Conservation (phyloP, 306 rosid genomes). For the Prosopis cineraria region DNA sequence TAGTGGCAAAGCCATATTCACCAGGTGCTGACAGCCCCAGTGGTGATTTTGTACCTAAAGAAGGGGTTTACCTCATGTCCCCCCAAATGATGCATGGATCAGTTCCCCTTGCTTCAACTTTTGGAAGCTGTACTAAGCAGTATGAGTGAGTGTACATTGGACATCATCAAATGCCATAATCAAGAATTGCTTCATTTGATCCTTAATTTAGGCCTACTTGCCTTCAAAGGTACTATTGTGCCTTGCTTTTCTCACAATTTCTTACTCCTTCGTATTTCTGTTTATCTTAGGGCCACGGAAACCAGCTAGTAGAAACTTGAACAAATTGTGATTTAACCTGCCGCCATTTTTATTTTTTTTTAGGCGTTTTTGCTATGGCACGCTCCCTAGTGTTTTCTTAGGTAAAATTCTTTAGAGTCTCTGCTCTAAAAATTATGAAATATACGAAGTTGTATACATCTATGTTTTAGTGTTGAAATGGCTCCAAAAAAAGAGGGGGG, state of each 20-base stretch:
- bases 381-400: not conserved
- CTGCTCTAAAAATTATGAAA: not conserved
- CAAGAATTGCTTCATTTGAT: conserved; percentile 14
- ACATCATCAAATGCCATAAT: not conserved
- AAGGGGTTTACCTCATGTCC: conserved; percentile 53
- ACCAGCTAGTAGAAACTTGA: not conserved
- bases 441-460: not conserved
- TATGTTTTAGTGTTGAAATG: not conserved
- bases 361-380: not conserved
- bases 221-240: conserved; percentile 21
- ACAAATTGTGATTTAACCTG: not conserved
- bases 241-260: not conserved
- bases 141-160: conserved; percentile 22
- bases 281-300: not conserved
- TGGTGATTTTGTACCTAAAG: conserved; percentile 54
- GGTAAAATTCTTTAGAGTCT: too few species aligned
- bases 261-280: not conserved
- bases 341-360: too few species aligned
- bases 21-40: conserved; percentile 59
- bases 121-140: conserved; percentile 56
- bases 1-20: conserved; percentile 78
- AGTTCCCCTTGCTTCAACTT: conserved; percentile 66
- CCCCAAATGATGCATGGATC: conserved; percentile 60
- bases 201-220: not conserved
- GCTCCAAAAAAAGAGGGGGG: not conserved